Base-by-base conservation (phyloP, 1,139 yeast genomes). In the Suhomyces panamericanus region DNA sequence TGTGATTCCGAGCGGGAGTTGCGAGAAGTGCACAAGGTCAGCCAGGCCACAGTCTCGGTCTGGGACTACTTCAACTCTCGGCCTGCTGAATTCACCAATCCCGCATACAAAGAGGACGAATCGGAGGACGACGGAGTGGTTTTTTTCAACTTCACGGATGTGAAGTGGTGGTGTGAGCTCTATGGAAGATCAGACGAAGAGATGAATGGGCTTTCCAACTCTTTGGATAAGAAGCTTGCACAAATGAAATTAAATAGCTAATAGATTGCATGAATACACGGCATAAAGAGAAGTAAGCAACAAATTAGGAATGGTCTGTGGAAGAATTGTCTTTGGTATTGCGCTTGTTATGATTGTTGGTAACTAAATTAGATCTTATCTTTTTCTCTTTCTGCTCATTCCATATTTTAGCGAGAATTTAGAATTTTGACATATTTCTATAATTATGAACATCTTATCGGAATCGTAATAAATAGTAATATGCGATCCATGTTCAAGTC, bases 21-120 rank as follows among this genome's bases (percentile, higher is more conserved):
- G 9, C 66, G 64, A 26, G 54, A 58, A 26, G 51, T 57, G 0
- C 65, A 72, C 22, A 60, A 71, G 12, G 66, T 79, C 0, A 62
- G 58, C 8, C 59, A 67, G 2, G 68, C 73, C 13, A 87, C 97
- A 0, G 73, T 87, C 16, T 83, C 95, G 11, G 96, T 87, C 1
- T 93, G 99, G 99, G 96, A 90, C 64, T 90, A 93, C 60, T 93
- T 93, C 68, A 72, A 81, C 46, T 87, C 96, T 2, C 70, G 96
- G 29, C 76, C 75, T 22, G 64, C 62, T n/a, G 96, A 89, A 60
- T 93, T 90, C 58, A 63, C 73, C 1, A 88, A 87, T 59, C 67
- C 65, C 10, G 54, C 53, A 2, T 89, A 78, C 56, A 53, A 51
- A 1, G 35, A 63, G 4, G 75, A 70, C 4, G 71, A 65, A 20